These are phyloP conservation scores for Rhodomyrtus psidioides DNA, from an alignment of 441 rosid genomes.

Conservation along the genomic window DNA sequence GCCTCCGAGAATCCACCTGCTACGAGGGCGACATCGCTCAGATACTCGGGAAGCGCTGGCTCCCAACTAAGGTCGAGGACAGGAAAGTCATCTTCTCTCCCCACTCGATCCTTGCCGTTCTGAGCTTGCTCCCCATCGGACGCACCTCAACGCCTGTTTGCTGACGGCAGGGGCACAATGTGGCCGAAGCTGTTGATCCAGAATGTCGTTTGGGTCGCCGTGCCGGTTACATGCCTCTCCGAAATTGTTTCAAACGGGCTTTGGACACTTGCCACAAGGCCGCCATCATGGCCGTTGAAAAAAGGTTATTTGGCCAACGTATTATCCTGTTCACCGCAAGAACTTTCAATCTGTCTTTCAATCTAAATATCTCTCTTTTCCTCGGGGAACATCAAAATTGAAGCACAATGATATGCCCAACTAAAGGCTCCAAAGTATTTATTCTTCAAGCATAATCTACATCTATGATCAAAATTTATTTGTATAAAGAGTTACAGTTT, in stretches of 20 bases:
- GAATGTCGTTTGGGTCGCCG: conserved; percentile 53
- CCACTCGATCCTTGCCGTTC: conserved; percentile 56
- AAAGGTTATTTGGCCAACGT: conserved; percentile 27
- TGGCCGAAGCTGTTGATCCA: conserved; percentile 53
- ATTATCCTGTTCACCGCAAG: not conserved
- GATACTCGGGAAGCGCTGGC: conserved; percentile 24
- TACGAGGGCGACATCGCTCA: conserved; percentile 44
- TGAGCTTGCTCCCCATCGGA: conserved; percentile 53
- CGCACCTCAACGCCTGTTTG: conserved; percentile 34
- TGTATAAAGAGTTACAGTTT: not conserved
- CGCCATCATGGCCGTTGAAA: conserved; percentile 41
- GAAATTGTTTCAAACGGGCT: conserved; percentile 46
- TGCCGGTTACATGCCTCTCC: conserved; percentile 44
- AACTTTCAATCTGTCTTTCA: not conserved
- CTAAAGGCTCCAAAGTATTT: not conserved
- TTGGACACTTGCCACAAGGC: conserved; percentile 21
- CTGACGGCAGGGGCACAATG: conserved; percentile 52
- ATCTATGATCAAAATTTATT: not conserved
- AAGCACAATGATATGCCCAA: too few species aligned
- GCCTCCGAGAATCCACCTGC: conserved; percentile 33
- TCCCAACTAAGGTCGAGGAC: conserved; percentile 25
- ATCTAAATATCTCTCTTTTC: too few species aligned
- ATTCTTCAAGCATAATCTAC: not conserved
- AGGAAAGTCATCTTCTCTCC: conserved; percentile 67
- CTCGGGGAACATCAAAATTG: too few species aligned